phyloP scores from a whole-genome alignment of 2,329 filamentous ascomycete species.

The Bipolaris bicolor region DNA sequence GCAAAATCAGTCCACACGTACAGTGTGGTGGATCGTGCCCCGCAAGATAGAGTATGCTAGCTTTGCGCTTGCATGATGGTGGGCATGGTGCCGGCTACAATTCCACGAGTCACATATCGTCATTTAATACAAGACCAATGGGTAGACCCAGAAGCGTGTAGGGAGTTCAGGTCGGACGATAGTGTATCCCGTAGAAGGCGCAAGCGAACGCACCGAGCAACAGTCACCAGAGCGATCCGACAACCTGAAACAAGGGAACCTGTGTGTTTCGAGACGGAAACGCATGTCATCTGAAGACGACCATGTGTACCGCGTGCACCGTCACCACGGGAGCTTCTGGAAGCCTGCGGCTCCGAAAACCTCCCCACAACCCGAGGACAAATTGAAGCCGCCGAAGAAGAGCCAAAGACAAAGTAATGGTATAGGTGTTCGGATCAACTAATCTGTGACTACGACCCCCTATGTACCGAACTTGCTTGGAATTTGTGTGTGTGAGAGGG shows the following conservation, averaged over 20 bases:
- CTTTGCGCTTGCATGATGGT: constrained; percentile 1
- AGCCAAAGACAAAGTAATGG: constrained; percentile 8
- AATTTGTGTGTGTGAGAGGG: background rate
- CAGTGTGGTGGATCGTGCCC: constrained; percentile 3
- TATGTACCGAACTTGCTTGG: constrained; percentile 9
- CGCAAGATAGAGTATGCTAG: constrained; percentile 1
- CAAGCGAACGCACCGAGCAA: background rate
- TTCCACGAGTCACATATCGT: constrained; percentile 8
- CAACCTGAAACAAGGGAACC: background rate
- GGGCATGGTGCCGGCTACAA: background rate
- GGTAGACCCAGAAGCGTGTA: constrained; percentile 1
- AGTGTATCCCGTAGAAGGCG: background rate
- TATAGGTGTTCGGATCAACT: background rate
- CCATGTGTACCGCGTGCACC: constrained; percentile 12
- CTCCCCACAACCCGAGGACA: background rate
- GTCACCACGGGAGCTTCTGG: constrained; percentile 15
- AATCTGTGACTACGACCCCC: constrained; percentile 8
- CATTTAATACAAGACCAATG: constrained; percentile 2
- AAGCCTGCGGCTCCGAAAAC: constrained; percentile 20
- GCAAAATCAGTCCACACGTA: constrained; percentile 10
- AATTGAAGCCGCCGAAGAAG: background rate
- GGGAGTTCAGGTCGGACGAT: background rate
- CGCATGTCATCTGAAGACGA: constrained; percentile 1
- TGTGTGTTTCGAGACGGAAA: background rate
- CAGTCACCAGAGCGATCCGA: background rate